Conservation (phyloP, 306 rosid species). For the Quercus bicolor region DNA sequence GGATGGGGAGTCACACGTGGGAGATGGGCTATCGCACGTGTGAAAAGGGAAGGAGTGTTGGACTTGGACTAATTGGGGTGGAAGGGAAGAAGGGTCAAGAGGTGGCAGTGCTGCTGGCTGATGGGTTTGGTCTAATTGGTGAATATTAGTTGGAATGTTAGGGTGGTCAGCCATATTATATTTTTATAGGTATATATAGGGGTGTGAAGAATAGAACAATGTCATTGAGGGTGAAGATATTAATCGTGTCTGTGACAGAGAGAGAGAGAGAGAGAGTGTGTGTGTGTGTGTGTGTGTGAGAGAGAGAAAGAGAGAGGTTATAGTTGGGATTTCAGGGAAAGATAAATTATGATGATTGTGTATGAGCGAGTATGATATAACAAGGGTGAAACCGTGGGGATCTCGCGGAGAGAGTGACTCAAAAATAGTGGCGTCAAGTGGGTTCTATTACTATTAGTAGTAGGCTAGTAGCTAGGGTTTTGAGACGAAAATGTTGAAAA, state of each 20-base stretch:
- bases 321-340: not conserved
- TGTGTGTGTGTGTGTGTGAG: not conserved
- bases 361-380: not conserved
- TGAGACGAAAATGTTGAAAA: not conserved
- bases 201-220: not conserved
- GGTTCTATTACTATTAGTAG: not conserved
- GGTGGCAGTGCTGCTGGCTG: not conserved
- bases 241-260: not conserved
- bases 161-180: constrained; percentile 21
- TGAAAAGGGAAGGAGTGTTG: not conserved
- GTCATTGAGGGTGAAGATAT: not conserved
- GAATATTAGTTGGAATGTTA: not conserved
- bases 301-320: not conserved
- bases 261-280: not conserved
- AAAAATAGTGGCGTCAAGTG: constrained; percentile 16
- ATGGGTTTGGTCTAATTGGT: constrained; percentile 6
- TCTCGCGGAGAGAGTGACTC: constrained; percentile 31
- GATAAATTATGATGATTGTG: not conserved
- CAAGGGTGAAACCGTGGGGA: constrained; percentile 56
- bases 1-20: constrained; percentile 1
- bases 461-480: constrained; percentile 3
- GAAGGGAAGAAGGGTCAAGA: constrained; percentile 12
- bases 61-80: not conserved
- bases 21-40: not conserved
- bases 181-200: not conserved